Conservation (phyloP, 805 yeast genomes). For the Saccharomycopsis olivae region DNA sequence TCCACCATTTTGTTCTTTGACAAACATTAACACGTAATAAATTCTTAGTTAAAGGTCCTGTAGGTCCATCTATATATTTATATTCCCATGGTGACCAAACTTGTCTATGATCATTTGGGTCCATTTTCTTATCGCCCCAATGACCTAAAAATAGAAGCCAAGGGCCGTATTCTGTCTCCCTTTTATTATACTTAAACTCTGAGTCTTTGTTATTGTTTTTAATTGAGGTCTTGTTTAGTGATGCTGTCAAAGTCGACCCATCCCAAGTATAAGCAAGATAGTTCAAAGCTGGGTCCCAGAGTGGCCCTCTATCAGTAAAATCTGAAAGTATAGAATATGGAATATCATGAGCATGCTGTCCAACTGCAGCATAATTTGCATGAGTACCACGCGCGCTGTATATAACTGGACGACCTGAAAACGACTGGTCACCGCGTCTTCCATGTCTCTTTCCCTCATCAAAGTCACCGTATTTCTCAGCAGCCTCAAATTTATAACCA, state of each 20-base stretch:
- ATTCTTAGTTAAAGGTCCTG: constrained; percentile 79
- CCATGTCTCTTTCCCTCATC: constrained; percentile 3
- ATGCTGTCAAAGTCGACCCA: constrained; percentile 40
- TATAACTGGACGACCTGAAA: constrained; percentile 51
- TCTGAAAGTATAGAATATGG: constrained; percentile 88
- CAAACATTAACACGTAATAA: constrained; percentile 62
- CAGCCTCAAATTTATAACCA: constrained; percentile 67
- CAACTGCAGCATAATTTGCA: constrained; percentile 93
- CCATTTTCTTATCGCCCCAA: constrained; percentile 82
- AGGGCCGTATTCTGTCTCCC: constrained; percentile 46
- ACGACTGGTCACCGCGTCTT: not conserved
- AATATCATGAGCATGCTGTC: constrained; percentile 91
- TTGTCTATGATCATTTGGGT: constrained; percentile 66
- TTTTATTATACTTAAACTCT: constrained; percentile 30
- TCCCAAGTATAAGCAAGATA: constrained; percentile 74
- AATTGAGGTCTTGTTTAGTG: constrained; percentile 21
- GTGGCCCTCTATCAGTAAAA: constrained; percentile 88
- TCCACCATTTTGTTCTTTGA: constrained; percentile 89
- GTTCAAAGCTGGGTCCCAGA: constrained; percentile 89
- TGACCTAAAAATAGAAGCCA: constrained; percentile 79
- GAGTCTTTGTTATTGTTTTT: constrained; percentile 35
- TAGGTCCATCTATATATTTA: constrained; percentile 87
- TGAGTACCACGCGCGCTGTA: constrained; percentile 95
- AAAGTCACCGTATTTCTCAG: constrained; percentile 49
- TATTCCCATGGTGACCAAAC: constrained; percentile 81